Conservation (phyloP, 306 rosid species). For the Gleditsia sinensis region DNA sequence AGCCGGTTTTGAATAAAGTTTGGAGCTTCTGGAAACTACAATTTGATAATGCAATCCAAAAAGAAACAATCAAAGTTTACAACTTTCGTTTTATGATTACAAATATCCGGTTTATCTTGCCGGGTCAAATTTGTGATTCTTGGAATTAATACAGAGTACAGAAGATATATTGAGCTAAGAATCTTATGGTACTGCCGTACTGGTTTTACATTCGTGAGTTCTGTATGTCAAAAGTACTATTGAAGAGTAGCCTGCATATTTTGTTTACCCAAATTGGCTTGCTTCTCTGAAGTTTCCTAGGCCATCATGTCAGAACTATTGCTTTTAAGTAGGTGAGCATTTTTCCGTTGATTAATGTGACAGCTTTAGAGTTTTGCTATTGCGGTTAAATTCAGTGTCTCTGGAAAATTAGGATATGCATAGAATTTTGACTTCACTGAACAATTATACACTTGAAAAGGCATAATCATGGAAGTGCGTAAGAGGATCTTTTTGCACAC, state of each 20-base stretch:
- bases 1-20: too few relatives aligned
- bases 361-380: neutral
- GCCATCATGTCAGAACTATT: neutral
- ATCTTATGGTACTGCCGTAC: neutral
- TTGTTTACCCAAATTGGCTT: neutral
- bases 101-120: neutral
- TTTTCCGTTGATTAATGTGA: conserved; percentile 1
- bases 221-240: neutral
- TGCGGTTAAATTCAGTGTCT: conserved; percentile 36
- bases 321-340: neutral
- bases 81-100: neutral
- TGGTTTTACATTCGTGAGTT: neutral
- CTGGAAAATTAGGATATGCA: conserved; percentile 33
- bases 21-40: too few relatives aligned
- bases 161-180: neutral
- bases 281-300: conserved; percentile 23
- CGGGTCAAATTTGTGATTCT: conserved; percentile 1
- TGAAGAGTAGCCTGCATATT: neutral
- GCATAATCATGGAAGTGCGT: conserved; percentile 18
- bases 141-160: neutral
- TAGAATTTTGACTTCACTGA: neutral
- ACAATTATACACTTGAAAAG: neutral
- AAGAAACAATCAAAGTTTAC: too few relatives aligned
- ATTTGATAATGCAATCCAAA: too few relatives aligned
- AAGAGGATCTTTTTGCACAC: neutral